Evolutionary conservation across 441 rosid species (phyloP).

Genomic region (Aquilaria agallochum): DNA sequence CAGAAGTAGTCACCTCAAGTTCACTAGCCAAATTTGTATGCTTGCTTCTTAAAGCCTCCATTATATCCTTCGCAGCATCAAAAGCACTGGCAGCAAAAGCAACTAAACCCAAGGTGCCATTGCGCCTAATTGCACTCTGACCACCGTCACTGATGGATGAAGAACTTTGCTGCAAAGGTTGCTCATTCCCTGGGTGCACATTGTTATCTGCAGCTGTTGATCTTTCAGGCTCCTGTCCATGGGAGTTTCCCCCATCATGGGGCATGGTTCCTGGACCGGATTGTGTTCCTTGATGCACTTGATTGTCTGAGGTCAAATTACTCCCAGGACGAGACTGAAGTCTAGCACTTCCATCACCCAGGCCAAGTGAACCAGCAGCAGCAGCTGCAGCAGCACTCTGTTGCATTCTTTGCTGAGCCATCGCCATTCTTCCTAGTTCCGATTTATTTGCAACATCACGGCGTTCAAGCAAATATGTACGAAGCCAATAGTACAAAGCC

Average conservation of each 20-base stretch:
- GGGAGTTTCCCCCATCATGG: constrained; percentile 73
- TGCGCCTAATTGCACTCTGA: constrained; percentile 63
- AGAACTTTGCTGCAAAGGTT: constrained; percentile 67
- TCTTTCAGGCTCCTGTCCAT: constrained; percentile 84
- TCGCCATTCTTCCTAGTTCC: constrained; percentile 65
- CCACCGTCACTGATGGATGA: constrained; percentile 55
- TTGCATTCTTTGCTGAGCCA: constrained; percentile 94
- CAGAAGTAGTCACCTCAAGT: constrained; percentile 71
- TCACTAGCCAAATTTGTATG: constrained; percentile 93
- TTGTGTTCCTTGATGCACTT: constrained; percentile 59
- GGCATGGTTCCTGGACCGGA: constrained; percentile 56
- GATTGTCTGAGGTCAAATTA: constrained; percentile 55
- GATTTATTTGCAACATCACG: constrained; percentile 96
- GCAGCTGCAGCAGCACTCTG: constrained; percentile 50
- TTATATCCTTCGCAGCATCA: constrained; percentile 97
- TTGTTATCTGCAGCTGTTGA: constrained; percentile 46
- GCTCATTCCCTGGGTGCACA: constrained; percentile 63
- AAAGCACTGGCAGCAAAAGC: constrained; percentile 89
- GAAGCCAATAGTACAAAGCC: constrained; percentile 99
- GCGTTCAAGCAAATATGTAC: constrained; percentile 96
- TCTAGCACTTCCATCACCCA: constrained; percentile 53
- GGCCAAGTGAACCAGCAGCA: constrained; percentile 48
- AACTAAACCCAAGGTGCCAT: constrained; percentile 55
- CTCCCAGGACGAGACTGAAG: constrained; percentile 53
- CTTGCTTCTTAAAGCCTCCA: constrained; percentile 97